Conservation (phyloP, 441 rosid genomes). For the Gossypium laxum region DNA sequence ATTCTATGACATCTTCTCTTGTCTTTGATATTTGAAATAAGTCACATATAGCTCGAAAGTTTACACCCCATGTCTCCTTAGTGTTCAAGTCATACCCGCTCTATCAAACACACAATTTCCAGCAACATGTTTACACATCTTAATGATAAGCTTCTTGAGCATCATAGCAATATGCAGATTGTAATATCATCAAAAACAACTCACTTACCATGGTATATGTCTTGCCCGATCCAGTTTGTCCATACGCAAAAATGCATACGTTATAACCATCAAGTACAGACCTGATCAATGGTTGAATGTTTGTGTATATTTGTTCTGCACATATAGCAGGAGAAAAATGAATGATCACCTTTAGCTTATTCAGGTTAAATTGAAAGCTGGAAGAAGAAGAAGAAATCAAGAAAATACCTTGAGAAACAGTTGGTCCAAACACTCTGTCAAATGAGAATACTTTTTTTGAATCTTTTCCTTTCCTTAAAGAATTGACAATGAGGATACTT, state of each 20-base stretch:
- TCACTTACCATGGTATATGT: constrained; percentile 78
- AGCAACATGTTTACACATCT: neutral
- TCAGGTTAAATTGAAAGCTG: neutral
- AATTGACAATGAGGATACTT: constrained; percentile 72
- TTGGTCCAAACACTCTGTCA: constrained; percentile 70
- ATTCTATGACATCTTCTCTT: constrained; percentile 47
- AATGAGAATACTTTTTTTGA: constrained; percentile 67
- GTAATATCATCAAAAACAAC: neutral
- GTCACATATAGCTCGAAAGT: constrained; percentile 77
- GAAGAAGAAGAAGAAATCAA: neutral
- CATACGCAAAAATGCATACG: constrained; percentile 88
- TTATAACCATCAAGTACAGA: constrained; percentile 83
- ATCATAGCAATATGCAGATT: neutral
- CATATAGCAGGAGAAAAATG: neutral
- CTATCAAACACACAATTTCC: constrained; percentile 24
- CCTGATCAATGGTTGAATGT: constrained; percentile 69
- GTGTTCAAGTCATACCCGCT: constrained; percentile 73
- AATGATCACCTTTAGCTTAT: neutral
- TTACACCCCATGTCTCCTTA: constrained; percentile 82
- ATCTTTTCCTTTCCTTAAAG: constrained; percentile 73
- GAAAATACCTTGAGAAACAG: constrained; percentile 56
- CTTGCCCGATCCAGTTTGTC: constrained; percentile 96
- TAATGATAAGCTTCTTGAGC: neutral
- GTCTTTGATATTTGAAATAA: constrained; percentile 63
- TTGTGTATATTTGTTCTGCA: constrained; percentile 63